Base-by-base conservation (phyloP, 306 rosid genomes). In the Lagenaria siceraria region DNA sequence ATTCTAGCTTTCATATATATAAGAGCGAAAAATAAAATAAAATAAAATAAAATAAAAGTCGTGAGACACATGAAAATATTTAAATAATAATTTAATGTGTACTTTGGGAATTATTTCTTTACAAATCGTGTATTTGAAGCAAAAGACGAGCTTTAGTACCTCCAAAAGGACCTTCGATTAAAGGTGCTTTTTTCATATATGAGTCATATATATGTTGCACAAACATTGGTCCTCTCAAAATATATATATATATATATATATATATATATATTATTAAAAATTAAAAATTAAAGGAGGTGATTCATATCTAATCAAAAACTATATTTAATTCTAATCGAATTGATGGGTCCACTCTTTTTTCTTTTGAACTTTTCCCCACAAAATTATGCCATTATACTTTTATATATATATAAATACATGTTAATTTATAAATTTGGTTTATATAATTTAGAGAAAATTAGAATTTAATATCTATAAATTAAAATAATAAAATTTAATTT, bases 61-160 rank as follows among this genome's bases (percentile, higher is more conserved):
- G n/a, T n/a, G n/a, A n/a, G n/a, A n/a, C 38, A 25, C 66, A 31
- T 62, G 0, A 31, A 29, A 62, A 62, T 31, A 29, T 61, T 12
- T 1, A 60, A 25, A 60, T 25, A 60, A 60, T 27, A 60, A 59
- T 59, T 24, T 60, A 7, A 60, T 60, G 40, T 17, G 71, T 64
- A 64, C 71, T 64, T 64, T 35, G 46, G 71, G 27, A 64, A 19
- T 35, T 64, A 64, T 36, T 8, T 35, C 0, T 64, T 36, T 38
- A 18, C 31, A 66, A 66, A 36, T 66, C 74, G 52, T 66, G 74
- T 66, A 40, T 40, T 38, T 66, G 74, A 66, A 66, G 74, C 74
- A 66, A 66, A 21, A 38, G 53, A 40, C 5, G 74, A 63, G 71
- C 48, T 17, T 63, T 35, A 12, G 51, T 66, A 21, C 52, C 74